Conservation (phyloP, 2,329 filamentous ascomycete genomes). For the Fusarium metavorans region DNA sequence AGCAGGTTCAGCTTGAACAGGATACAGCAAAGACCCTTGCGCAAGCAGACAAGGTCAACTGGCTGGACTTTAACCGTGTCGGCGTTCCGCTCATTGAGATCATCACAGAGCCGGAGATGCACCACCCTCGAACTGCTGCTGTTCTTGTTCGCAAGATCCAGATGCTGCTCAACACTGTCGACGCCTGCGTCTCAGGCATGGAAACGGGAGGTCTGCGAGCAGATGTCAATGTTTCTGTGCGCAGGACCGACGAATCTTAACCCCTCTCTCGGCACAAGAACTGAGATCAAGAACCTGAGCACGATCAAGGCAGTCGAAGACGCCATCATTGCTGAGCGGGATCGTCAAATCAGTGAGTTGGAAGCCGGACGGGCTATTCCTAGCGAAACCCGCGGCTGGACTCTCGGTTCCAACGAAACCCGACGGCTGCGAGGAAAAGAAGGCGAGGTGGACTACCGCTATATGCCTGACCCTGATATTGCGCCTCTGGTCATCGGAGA, state of each 20-base stretch:
- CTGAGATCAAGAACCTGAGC: constrained; percentile 97
- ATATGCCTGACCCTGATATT: constrained; percentile 97
- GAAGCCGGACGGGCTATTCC: constrained; percentile 79
- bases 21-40: constrained; percentile 95
- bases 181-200: constrained; percentile 92
- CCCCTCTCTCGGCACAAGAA: constrained; percentile 78
- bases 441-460: constrained; percentile 96
- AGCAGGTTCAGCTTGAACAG: constrained; percentile 97
- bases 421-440: constrained; percentile 89
- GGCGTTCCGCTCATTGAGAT: constrained; percentile 94
- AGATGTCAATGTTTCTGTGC: constrained; percentile 95
- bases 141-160: constrained; percentile 92
- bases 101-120: constrained; percentile 90
- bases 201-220: constrained; percentile 90
- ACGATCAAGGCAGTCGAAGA: constrained; percentile 96
- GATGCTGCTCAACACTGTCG: constrained; percentile 79
- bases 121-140: constrained; percentile 87
- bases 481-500: constrained; percentile 80
- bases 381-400: constrained; percentile 95
- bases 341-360: constrained; percentile 86
- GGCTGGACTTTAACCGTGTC: constrained; percentile 94
- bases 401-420: constrained; percentile 85
- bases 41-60: constrained; percentile 77
- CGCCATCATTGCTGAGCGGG: constrained; percentile 89
- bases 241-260: constrained; percentile 61